Percentiles rank a stretch among this genome's conserved stretches.
These are phyloP conservation scores for Cryptococcus amylolentus DNA, from an alignment of 1,284 basidiomycete species.

Conservation along the genomic window DNA sequence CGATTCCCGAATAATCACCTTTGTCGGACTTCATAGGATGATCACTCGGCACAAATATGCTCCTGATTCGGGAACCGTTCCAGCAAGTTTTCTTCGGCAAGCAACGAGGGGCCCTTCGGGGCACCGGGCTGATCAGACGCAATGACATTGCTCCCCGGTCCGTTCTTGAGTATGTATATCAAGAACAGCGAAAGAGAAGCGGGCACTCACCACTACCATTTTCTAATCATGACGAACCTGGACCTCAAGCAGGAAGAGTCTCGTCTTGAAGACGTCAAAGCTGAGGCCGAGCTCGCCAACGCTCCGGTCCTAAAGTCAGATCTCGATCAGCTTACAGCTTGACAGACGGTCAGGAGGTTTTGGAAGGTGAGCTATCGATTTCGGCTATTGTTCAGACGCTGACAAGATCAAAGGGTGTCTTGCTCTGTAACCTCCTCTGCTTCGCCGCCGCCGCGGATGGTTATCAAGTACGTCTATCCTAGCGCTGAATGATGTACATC, in stretches of 20 bases:
- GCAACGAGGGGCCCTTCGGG: too few species aligned
- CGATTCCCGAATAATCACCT: too few species aligned
- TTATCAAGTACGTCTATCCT: slow-evolving; percentile 10
- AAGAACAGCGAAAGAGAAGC: too few species aligned
- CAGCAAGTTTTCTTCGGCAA: too few species aligned
- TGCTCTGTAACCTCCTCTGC: slow-evolving; percentile 15
- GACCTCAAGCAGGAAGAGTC: slow-evolving; percentile 12
- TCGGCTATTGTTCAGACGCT: not conserved
- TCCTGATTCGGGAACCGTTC: too few species aligned
- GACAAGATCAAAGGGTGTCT: slow-evolving; percentile 3
- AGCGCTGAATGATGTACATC: not conserved
- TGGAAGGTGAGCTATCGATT: slow-evolving; percentile 9
- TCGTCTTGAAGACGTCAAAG: slow-evolving; percentile 6
- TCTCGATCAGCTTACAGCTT: slow-evolving; percentile 9
- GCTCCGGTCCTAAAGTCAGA: slow-evolving; percentile 13
- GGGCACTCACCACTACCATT: too few species aligned
- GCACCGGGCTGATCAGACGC: too few species aligned
- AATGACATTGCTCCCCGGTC: too few species aligned
- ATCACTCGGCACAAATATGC: too few species aligned
- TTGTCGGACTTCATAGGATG: too few species aligned
- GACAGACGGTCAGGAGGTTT: slow-evolving; percentile 15
- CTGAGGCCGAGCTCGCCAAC: slow-evolving; percentile 6
- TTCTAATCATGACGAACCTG: not conserved
- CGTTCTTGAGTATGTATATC: too few species aligned
- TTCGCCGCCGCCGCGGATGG: slow-evolving; percentile 22